Evolutionary conservation across 768 basidiomycete species (phyloP).

Genomic region (Suillus decipiens): DNA sequence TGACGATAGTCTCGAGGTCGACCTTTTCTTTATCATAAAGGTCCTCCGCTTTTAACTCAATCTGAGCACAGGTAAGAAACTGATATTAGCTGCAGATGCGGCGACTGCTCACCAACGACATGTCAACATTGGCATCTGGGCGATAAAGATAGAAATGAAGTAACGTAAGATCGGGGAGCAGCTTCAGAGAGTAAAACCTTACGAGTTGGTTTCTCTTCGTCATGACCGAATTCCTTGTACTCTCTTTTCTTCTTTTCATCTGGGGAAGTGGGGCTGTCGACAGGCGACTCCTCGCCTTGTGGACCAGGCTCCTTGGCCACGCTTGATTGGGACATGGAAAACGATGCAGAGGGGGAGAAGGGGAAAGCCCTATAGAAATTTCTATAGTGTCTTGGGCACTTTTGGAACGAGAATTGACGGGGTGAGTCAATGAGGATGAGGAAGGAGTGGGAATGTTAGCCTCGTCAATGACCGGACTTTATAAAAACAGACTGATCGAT

Average conservation of each 20-base stretch:
- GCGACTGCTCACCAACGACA: constrained; percentile 61
- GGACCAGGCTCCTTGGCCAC: constrained; percentile 71
- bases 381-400: constrained; percentile 26
- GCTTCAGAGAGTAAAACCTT: constrained; percentile 28
- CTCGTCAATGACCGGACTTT: constrained; percentile 33
- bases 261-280: constrained; percentile 21
- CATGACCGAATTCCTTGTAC: constrained; percentile 86
- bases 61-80: constrained; percentile 38
- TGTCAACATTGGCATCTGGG: constrained; percentile 83
- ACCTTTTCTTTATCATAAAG: constrained; percentile 99
- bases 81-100: constrained; percentile 5
- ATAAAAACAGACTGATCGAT: constrained; percentile 33
- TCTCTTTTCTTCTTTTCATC: constrained; percentile 66
- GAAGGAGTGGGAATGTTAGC: constrained; percentile 33
- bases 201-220: constrained; percentile 69
- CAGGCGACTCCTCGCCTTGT: constrained; percentile 47
- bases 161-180: not conserved
- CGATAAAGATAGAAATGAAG: constrained; percentile 9
- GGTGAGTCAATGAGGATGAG: constrained; percentile 15
- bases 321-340: constrained; percentile 39
- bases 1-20: constrained; percentile 94
- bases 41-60: constrained; percentile 90
- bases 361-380: constrained; percentile 30
- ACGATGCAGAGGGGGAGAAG: constrained; percentile 1
- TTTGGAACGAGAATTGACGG: constrained; percentile 14